Evolutionary conservation across 108 stramenopile species (phyloP), one percentile per base, ranked within the genome.

Genomic region (Pseudonitzschia multistriata): DNA sequence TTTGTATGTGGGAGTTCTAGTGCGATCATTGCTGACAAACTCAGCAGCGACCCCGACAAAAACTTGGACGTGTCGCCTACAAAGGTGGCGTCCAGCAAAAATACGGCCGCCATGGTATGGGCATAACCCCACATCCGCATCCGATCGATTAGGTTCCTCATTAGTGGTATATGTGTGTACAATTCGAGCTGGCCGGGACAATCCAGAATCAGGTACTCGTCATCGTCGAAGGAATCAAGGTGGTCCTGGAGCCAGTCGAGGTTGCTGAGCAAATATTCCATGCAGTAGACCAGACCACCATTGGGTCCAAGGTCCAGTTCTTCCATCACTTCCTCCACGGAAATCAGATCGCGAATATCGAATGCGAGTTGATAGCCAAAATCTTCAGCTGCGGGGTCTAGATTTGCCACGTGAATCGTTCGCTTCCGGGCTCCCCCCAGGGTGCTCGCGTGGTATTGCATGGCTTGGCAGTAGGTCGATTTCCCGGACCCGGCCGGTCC

Each of bases 141-240:
- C 37, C 85, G 77, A 80, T 92, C 84, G 49, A 95, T 82, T 15
- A 99, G 71, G 33, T 82, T 76, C 63, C 89, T 77, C 97, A 98
- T 97, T 14, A 99, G 82, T 2, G 97, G 98, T n/a, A 98, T 81
- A 68, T 99, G 99, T 3, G 95, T 95, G 73, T 97, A 96, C 49
- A 99, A 75, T 72, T 97, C 94, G 30, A 99, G 80, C 79, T 99
- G 98, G 2, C 99, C 99, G 7, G 99, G 98, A 81, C 99, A 99
- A 81, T 99, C 99, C 25, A 99, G 73, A n/a, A 99, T 80, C 22
- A 98, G 60, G 76, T 98, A 98, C 62, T 99, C 97, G 47, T 97
- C 99, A 13, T 99, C 99, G 15, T 86, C 97, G 68, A 90, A 96
- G 2, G 62, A 61, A 39, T 94, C 87, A 55, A 97, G 69, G 27